Conservation (phyloP, 176 grass and related monocot species). For the Avena eriantha region DNA sequence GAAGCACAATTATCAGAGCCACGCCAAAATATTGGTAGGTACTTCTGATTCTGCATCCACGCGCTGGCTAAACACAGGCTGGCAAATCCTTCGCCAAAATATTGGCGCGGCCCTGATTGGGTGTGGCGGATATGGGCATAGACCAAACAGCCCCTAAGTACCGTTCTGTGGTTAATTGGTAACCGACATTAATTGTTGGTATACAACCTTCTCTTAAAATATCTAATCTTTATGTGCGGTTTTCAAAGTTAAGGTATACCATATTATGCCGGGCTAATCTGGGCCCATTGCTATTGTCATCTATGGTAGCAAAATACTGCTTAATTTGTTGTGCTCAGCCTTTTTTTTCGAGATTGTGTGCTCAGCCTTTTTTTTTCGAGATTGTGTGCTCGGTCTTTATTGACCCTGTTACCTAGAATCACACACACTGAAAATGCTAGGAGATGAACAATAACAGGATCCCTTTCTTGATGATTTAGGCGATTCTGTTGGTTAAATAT, state of each 20-base stretch:
- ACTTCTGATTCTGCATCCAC: too few species aligned
- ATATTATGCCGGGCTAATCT: slow-evolving; percentile 1
- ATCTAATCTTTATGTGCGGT: background rate
- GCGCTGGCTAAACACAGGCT: too few species aligned
- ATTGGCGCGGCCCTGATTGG: too few species aligned
- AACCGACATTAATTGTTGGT: background rate
- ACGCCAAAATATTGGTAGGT: too few species aligned
- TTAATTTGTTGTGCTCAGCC: background rate
- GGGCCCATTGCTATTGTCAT: background rate
- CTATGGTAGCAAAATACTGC: background rate
- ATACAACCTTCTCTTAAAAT: background rate
- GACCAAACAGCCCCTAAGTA: background rate
- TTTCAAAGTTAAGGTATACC: background rate
- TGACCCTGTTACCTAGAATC: slow-evolving; percentile 20
- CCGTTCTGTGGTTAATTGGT: background rate
- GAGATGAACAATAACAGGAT: background rate
- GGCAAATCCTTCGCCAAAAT: too few species aligned
- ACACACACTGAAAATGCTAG: background rate
- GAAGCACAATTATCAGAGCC: too few species aligned
- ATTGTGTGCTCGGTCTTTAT: background rate
- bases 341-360: background rate
- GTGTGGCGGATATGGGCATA: too few species aligned
- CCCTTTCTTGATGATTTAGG: background rate
- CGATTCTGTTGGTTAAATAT: background rate
- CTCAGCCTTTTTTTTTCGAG: too few species aligned